Conservation (phyloP, 176 grass and related monocot genomes). For the Rhynchospora pubera region DNA sequence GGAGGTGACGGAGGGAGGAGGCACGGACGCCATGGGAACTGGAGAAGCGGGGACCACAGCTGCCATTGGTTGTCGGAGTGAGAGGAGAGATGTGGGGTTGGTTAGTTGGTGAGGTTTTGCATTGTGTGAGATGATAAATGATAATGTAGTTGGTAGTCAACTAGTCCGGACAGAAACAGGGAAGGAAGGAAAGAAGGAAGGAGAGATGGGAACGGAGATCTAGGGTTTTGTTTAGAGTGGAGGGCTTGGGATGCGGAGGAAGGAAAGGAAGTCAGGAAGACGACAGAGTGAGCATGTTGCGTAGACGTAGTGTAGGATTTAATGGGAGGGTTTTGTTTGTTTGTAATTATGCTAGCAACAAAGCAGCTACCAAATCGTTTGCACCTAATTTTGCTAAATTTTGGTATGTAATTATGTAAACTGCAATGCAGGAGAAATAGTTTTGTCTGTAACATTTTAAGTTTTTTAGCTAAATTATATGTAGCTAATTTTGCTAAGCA, state of each 20-base stretch:
- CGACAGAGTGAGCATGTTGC: not conserved
- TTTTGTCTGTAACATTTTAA: too few relatives aligned
- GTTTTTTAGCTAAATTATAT: too few relatives aligned
- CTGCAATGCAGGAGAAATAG: too few relatives aligned
- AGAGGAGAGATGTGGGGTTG: not conserved
- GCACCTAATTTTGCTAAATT: too few relatives aligned
- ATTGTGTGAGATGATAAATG: constrained; percentile 1
- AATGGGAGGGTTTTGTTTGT: not conserved
- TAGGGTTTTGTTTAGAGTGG: constrained; percentile 50
- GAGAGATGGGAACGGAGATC: constrained; percentile 32
- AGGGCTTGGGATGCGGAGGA: not conserved
- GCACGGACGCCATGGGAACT: not conserved
- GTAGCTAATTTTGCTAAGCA: too few relatives aligned
- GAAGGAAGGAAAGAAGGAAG: constrained; percentile 21
- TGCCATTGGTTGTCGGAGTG: constrained; percentile 32
- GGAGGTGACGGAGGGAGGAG: constrained; percentile 20
- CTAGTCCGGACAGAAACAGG: not conserved
- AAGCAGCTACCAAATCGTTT: too few relatives aligned
- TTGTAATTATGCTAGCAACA: not conserved
- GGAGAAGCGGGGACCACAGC: constrained; percentile 23
- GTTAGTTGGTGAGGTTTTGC: constrained; percentile 6
- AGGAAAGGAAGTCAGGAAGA: not conserved
- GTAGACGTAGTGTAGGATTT: not conserved
- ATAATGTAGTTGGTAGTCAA: not conserved
- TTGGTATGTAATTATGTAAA: too few relatives aligned